These are phyloP conservation scores for Vitis hybrid DNA, from an alignment of 177 flowering plant species.

Conservation along the genomic window DNA sequence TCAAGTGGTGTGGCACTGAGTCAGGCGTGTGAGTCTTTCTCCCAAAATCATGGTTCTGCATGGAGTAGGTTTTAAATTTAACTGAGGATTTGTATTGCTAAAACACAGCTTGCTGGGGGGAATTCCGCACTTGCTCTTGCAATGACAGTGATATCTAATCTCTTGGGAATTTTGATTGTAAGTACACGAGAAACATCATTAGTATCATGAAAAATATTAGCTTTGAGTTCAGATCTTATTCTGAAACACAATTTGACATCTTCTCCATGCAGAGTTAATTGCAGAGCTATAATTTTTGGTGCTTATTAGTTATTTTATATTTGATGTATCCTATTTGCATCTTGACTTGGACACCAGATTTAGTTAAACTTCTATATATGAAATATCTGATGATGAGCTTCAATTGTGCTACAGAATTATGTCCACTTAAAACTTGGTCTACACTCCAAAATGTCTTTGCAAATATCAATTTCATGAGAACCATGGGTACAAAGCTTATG, in stretches of 20 bases:
- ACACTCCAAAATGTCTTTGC: background rate
- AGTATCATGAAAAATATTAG: background rate
- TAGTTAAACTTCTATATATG: too few species aligned
- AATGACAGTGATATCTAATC: constrained; percentile 78
- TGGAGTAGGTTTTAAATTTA: constrained; percentile 5
- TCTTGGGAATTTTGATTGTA: constrained; percentile 80
- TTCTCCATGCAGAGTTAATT: background rate
- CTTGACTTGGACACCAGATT: too few species aligned
- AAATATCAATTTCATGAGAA: too few species aligned
- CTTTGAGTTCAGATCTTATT: background rate
- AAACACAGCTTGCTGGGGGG: constrained; percentile 86
- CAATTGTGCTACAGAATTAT: too few species aligned
- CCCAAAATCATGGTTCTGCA: background rate
- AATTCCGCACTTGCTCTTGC: constrained; percentile 95
- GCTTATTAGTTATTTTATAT: background rate
- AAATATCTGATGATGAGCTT: too few species aligned
- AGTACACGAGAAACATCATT: constrained; percentile 23
- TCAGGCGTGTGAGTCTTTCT: constrained; percentile 37
- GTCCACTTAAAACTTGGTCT: too few species aligned
- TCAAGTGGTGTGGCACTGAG: constrained; percentile 97
- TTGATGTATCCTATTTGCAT: background rate
- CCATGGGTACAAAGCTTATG: too few species aligned
- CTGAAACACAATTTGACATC: background rate
- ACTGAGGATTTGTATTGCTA: constrained; percentile 15
- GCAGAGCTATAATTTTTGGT: background rate